A percentile compares a stretch with the other conserved stretches of the same genome.
phyloP scores from a whole-genome alignment of 129 eudicot genomes.

The Pulicaria dysenterica region DNA sequence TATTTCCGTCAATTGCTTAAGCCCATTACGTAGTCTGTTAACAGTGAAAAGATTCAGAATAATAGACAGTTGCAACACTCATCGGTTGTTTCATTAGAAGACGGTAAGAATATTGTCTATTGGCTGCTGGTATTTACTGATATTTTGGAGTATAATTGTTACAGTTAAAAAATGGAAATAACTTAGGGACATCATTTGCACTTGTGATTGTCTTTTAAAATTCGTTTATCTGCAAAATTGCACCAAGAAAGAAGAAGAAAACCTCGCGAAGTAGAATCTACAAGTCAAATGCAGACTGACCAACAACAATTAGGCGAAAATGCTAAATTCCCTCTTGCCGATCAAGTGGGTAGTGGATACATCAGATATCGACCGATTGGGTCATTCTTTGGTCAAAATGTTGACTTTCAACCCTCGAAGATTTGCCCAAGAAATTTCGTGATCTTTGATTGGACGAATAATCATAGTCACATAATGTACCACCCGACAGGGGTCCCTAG shows the following conservation, averaged over 20 bases:
- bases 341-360: constrained; percentile 47
- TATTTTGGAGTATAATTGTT: constrained; percentile 28
- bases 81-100: constrained; percentile 26
- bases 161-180: constrained; percentile 36
- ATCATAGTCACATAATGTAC: constrained; percentile 64
- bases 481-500: constrained; percentile 50
- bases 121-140: constrained; percentile 21
- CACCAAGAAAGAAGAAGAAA: background rate
- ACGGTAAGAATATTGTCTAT: constrained; percentile 25
- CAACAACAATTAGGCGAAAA: constrained; percentile 32
- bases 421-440: constrained; percentile 69
- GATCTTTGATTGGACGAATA: constrained; percentile 61
- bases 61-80: constrained; percentile 27
- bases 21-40: constrained; percentile 82
- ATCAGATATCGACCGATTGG: constrained; percentile 31
- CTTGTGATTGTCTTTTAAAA: constrained; percentile 26
- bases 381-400: constrained; percentile 48
- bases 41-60: constrained; percentile 12
- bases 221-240: constrained; percentile 7
- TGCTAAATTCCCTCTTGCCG: constrained; percentile 35
- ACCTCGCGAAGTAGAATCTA: background rate
- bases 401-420: constrained; percentile 58
- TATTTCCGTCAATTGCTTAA: constrained; percentile 91
- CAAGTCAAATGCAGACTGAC: constrained; percentile 54
- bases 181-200: constrained; percentile 29